Conservation (phyloP, 495 filamentous ascomycete species). For the Saxophila tyrrhenica region DNA sequence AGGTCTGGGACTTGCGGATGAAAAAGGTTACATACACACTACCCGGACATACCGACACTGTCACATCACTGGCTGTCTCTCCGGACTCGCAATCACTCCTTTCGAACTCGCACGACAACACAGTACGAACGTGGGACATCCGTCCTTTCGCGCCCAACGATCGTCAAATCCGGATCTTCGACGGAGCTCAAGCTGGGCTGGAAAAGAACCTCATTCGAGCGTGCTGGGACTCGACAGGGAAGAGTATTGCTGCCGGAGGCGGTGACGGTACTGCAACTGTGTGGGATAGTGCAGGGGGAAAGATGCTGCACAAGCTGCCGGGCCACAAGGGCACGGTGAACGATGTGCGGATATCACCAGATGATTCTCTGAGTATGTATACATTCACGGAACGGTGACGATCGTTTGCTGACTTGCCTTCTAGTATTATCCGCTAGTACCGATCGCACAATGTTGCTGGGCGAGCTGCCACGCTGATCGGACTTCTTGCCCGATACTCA, state of each 20-base stretch:
- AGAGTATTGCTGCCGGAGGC: constrained; percentile 77
- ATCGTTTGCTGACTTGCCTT: constrained; percentile 16
- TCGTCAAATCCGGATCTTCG: constrained; percentile 70
- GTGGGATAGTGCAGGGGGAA: constrained; percentile 74
- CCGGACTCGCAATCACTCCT: constrained; percentile 84
- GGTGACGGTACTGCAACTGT: constrained; percentile 84
- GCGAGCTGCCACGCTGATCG: constrained; percentile 28
- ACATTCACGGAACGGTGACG: not conserved
- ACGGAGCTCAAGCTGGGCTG: constrained; percentile 73
- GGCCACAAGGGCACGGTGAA: constrained; percentile 95
- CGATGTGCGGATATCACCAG: constrained; percentile 81
- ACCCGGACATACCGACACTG: constrained; percentile 79
- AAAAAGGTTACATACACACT: constrained; percentile 77
- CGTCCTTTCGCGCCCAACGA: constrained; percentile 85
- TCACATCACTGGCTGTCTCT: constrained; percentile 80
- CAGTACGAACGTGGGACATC: constrained; percentile 92
- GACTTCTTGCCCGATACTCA: too few relatives aligned
- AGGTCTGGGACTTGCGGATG: constrained; percentile 93
- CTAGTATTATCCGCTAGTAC: constrained; percentile 23
- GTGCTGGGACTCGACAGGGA: constrained; percentile 80
- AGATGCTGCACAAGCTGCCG: constrained; percentile 85
- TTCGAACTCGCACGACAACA: constrained; percentile 87
- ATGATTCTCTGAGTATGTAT: constrained; percentile 79
- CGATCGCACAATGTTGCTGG: constrained; percentile 31
- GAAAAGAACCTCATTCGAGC: constrained; percentile 89